Evolutionary conservation across 306 rosid species (phyloP).

Genomic region (Vigna unguiculata): DNA sequence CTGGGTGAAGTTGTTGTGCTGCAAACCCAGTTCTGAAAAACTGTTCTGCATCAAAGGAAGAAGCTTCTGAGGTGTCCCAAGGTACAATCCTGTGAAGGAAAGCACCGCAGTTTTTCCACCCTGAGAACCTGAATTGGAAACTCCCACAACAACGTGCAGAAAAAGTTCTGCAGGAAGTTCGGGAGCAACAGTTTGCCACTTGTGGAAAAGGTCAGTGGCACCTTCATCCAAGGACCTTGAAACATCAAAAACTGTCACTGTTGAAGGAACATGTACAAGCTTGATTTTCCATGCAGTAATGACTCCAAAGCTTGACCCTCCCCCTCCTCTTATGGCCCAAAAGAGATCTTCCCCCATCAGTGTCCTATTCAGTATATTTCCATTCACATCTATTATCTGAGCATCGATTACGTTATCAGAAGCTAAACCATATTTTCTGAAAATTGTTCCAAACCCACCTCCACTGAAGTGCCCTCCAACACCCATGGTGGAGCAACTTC

Average conservation of each 20-base stretch:
- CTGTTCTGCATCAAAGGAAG: constrained; percentile 26
- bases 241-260: constrained; percentile 40
- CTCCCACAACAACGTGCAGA: constrained; percentile 29
- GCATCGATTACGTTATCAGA: constrained; percentile 48
- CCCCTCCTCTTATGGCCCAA: constrained; percentile 55
- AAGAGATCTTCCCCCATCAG: constrained; percentile 52
- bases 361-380: constrained; percentile 40
- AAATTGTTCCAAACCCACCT: constrained; percentile 49
- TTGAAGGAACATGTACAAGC: constrained; percentile 44
- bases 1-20: neutral
- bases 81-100: constrained; percentile 45
- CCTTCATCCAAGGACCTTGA: constrained; percentile 37
- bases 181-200: constrained; percentile 41
- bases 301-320: constrained; percentile 50
- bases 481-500: constrained; percentile 43
- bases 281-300: constrained; percentile 47
- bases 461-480: constrained; percentile 54
- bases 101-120: constrained; percentile 6
- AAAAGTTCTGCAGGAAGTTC: constrained; percentile 44
- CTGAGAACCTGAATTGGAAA: constrained; percentile 15
- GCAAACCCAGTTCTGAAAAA: constrained; percentile 46
- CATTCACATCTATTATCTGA: constrained; percentile 36
- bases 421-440: constrained; percentile 46
- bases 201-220: constrained; percentile 13
- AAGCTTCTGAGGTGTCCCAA: constrained; percentile 39